phyloP scores from a whole-genome alignment of 371 early-diverging fungal genomes.

The Parasitella parasitica region DNA sequence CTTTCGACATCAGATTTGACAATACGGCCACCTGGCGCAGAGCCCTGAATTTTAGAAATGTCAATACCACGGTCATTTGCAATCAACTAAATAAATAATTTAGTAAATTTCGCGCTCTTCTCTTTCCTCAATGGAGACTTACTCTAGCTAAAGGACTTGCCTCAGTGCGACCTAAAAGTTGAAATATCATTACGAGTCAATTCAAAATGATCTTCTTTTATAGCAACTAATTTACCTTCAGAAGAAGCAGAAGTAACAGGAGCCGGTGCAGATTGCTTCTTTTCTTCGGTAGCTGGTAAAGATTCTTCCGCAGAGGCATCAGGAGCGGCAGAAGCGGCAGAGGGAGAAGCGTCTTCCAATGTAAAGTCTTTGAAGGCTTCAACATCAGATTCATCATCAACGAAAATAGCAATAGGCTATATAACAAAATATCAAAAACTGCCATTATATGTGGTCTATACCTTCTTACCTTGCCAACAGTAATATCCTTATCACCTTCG shows the following conservation, averaged over 20 bases:
- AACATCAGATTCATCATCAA: conserved; percentile 87
- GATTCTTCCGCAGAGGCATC: conserved; percentile 10
- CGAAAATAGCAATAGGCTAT: conserved; percentile 92
- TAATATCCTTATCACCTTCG: conserved; percentile 83
- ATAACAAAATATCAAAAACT: no score
- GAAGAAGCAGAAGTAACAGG: conserved; percentile 20
- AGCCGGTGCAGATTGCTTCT: conserved; percentile 34
- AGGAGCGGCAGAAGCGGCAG: conserved; percentile 35
- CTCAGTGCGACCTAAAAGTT: conserved; percentile 13
- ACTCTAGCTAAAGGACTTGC: conserved; percentile 87
- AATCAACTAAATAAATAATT: conserved; percentile 54
- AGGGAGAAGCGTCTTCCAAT: conserved; percentile 38
- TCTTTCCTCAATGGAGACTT: conserved; percentile 13
- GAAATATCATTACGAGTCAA: neutral
- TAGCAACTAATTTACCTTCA: neutral
- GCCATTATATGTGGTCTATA: no score
- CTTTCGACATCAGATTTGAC: conserved; percentile 88
- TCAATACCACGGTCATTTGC: conserved; percentile 84
- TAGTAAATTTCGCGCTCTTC: neutral
- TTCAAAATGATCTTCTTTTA: neutral
- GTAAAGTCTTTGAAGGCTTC: conserved; percentile 84
- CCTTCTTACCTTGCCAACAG: conserved; percentile 65
- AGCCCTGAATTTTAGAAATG: conserved; percentile 77
- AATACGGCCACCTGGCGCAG: conserved; percentile 91
- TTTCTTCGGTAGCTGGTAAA: neutral